Evolutionary conservation across 805 yeast genomes (phyloP).

Genomic region (Zygosaccharomyces siamensis): DNA sequence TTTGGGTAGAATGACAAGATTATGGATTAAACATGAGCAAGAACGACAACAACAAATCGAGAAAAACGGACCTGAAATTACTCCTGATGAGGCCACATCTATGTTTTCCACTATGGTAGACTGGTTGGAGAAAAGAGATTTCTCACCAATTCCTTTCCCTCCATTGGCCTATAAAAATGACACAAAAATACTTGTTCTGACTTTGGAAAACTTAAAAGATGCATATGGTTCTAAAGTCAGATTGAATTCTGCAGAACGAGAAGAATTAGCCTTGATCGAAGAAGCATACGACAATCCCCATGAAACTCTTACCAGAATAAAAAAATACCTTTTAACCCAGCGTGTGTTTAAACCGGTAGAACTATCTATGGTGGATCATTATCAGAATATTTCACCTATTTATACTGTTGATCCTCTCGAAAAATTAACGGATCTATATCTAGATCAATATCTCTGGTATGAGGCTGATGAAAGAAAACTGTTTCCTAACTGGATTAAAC

Average conservation of each 20-base stretch:
- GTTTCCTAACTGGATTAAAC: constrained; percentile 96
- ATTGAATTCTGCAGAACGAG: constrained; percentile 80
- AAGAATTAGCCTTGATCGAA: constrained; percentile 87
- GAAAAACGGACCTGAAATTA: constrained; percentile 79
- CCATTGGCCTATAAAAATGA: constrained; percentile 90
- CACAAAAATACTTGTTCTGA: constrained; percentile 81
- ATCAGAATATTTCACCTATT: constrained; percentile 77
- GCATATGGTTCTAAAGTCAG: constrained; percentile 70
- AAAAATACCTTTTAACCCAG: constrained; percentile 76
- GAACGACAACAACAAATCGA: constrained; percentile 76
- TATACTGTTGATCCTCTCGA: constrained; percentile 88
- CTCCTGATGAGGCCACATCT: constrained; percentile 84
- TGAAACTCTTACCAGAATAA: constrained; percentile 80
- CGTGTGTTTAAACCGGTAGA: constrained; percentile 87
- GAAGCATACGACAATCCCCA: constrained; percentile 97
- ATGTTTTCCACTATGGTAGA: constrained; percentile 82
- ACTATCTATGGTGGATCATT: constrained; percentile 86
- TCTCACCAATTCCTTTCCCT: constrained; percentile 89
- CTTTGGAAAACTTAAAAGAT: constrained; percentile 83
- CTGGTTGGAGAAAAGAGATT: constrained; percentile 83
- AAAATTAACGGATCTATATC: constrained; percentile 91
- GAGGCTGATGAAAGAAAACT: constrained; percentile 83
- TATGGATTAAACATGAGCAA: constrained; percentile 92
- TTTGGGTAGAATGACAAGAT: constrained; percentile 81
- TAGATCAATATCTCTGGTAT: constrained; percentile 94